Percentiles rank a stretch among this genome's conserved stretches.
Conservation (phyloP, 2,329 filamentous ascomycete species). For the Chrysoporthe deuterocubensis region DNA sequence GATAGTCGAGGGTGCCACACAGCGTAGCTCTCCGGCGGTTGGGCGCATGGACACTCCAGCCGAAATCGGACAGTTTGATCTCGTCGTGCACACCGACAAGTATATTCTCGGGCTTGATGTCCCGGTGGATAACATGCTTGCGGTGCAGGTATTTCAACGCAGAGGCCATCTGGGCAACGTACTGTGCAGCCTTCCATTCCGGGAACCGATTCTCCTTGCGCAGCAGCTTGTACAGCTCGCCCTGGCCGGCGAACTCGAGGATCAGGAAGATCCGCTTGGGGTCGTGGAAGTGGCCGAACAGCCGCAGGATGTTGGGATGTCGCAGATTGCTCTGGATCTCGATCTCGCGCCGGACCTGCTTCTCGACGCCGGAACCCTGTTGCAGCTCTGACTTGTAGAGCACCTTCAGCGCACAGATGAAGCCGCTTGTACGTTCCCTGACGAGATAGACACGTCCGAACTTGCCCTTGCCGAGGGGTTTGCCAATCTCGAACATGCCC, state of each 20-base stretch:
- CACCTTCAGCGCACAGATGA: slow-evolving; percentile 86
- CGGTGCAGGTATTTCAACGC: slow-evolving; percentile 89
- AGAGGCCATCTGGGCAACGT: slow-evolving; percentile 88
- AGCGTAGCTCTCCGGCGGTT: slow-evolving; percentile 93
- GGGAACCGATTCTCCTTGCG: slow-evolving; percentile 78
- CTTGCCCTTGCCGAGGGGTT: slow-evolving; percentile 84
- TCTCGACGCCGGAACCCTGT: slow-evolving; percentile 76
- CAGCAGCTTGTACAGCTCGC: slow-evolving; percentile 87
- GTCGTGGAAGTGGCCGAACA: slow-evolving; percentile 90
- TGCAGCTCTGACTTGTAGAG: slow-evolving; percentile 83
- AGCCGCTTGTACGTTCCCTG: slow-evolving; percentile 76
- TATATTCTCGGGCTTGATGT: slow-evolving; percentile 98
- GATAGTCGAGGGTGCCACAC: slow-evolving; percentile 96
- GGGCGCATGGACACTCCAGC: slow-evolving; percentile 97
- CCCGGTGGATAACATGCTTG: slow-evolving; percentile 96
- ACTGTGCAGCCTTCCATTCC: slow-evolving; percentile 85
- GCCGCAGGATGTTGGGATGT: slow-evolving; percentile 81
- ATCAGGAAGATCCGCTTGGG: slow-evolving; percentile 87
- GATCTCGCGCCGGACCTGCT: slow-evolving; percentile 85
- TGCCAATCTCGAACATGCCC: slow-evolving; percentile 92
- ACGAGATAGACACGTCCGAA: slow-evolving; percentile 87
- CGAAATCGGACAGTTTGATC: slow-evolving; percentile 98
- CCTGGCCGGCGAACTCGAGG: slow-evolving; percentile 83
- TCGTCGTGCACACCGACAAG: slow-evolving; percentile 94
- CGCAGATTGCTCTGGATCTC: slow-evolving; percentile 88